phyloP scores from a whole-genome alignment of 2,329 filamentous ascomycete genomes.

The Pyrenophora graminea region DNA sequence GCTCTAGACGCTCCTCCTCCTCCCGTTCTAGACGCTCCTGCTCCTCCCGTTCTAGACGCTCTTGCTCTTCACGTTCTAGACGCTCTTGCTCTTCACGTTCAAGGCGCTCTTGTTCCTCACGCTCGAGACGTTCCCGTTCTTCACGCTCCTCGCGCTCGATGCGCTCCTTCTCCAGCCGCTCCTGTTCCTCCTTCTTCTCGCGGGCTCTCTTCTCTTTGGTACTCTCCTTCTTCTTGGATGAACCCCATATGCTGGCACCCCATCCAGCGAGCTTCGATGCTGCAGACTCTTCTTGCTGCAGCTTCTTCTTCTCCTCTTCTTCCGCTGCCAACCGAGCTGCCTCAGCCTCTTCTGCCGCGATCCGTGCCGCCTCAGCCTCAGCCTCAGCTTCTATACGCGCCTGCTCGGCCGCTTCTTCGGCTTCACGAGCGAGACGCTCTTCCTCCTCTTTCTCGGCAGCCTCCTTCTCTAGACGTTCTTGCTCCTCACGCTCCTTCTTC shows the following conservation, averaged over 20 bases:
- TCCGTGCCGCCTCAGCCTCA: slow-evolving; percentile 18
- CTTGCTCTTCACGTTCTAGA: slow-evolving; percentile 37
- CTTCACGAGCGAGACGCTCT: slow-evolving; percentile 28
- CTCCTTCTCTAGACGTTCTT: slow-evolving; percentile 36
- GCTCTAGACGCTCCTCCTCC: slow-evolving; percentile 32
- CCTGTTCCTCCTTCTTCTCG: slow-evolving; percentile 44
- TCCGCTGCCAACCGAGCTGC: slow-evolving; percentile 25
- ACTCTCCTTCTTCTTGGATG: slow-evolving; percentile 47
- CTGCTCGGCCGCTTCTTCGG: slow-evolving; percentile 40
- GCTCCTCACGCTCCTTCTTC: slow-evolving; percentile 34
- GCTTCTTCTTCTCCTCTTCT: slow-evolving; percentile 21
- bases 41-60: slow-evolving; percentile 36
- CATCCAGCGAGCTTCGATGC: slow-evolving; percentile 38
- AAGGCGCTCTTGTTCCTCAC: slow-evolving; percentile 31
- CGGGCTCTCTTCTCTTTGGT: slow-evolving; percentile 38
- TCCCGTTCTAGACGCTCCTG: slow-evolving; percentile 46
- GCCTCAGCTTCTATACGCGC: slow-evolving; percentile 25
- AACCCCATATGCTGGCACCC: slow-evolving; percentile 31
- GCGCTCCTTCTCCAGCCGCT: slow-evolving; percentile 16
- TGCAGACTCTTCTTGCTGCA: slow-evolving; percentile 24
- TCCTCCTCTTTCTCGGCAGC: slow-evolving; percentile 50
- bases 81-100: slow-evolving; percentile 46
- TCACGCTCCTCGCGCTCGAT: slow-evolving; percentile 21
- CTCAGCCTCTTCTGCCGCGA: slow-evolving; percentile 8
- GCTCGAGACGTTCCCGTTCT: slow-evolving; percentile 31